Evolutionary conservation across 768 basidiomycete species (phyloP).

Genomic region (Pulveroboletus sp.): DNA sequence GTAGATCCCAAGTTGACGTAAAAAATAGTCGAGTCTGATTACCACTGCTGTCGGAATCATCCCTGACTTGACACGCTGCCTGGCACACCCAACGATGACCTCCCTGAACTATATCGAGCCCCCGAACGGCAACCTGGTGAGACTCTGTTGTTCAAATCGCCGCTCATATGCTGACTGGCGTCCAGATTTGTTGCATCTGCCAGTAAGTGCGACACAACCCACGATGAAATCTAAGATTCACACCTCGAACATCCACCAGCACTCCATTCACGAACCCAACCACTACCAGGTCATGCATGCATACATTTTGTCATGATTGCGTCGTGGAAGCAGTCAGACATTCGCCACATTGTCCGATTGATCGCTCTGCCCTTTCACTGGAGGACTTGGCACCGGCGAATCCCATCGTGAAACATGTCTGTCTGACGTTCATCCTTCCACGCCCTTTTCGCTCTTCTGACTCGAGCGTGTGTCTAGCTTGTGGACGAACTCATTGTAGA

Average conservation of each 20-base stretch:
- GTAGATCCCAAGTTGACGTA: conserved; percentile 13
- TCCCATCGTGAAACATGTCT: conserved; percentile 62
- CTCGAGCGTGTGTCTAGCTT: conserved; percentile 42
- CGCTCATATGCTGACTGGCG: background rate
- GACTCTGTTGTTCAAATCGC: conserved; percentile 17
- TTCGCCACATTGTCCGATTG: conserved; percentile 76
- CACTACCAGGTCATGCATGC: conserved; percentile 69
- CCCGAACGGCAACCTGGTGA: conserved; percentile 64
- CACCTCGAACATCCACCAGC: conserved; percentile 30
- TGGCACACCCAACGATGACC: conserved; percentile 18
- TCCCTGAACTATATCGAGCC: conserved; percentile 50
- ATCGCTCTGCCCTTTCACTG: conserved; percentile 60
- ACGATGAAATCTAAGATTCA: conserved; percentile 8
- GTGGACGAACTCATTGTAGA: conserved; percentile 79
- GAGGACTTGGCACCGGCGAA: conserved; percentile 63
- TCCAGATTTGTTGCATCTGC: conserved; percentile 74
- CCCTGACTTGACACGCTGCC: conserved; percentile 5
- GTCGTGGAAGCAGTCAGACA: conserved; percentile 65
- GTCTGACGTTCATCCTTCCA: conserved; percentile 11
- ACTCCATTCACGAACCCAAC: conserved; percentile 73
- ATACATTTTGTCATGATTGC: conserved; percentile 85
- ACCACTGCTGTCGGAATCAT: conserved; percentile 6
- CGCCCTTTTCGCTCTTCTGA: conserved; percentile 5
- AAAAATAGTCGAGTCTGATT: conserved; percentile 13
- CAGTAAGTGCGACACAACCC: conserved; percentile 40